Percentiles rank a stretch among this genome's conserved stretches.
Conservation (phyloP, 257 asterid species). For the Fraxinus anomala region DNA sequence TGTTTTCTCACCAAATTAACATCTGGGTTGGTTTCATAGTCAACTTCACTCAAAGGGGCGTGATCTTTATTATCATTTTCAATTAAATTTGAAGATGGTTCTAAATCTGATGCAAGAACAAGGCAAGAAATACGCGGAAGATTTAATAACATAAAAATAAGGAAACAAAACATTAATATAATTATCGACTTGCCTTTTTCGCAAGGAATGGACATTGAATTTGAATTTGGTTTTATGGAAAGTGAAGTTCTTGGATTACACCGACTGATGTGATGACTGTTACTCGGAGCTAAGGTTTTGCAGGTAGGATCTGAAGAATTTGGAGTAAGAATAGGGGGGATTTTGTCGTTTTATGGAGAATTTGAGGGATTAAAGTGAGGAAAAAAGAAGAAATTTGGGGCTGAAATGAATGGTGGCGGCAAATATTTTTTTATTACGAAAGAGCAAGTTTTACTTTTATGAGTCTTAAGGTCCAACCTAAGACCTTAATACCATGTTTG, state of each 20-base stretch:
- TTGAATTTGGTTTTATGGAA: slow-evolving; percentile 16
- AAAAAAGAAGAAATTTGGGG: slow-evolving; percentile 17
- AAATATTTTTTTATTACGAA: slow-evolving; percentile 22
- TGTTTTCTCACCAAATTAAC: slow-evolving; percentile 44
- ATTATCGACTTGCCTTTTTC: slow-evolving; percentile 48
- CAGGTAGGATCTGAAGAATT: slow-evolving; percentile 46
- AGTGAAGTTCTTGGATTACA: not conserved
- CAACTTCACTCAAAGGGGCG: slow-evolving; percentile 25
- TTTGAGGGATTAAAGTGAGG: slow-evolving; percentile 5
- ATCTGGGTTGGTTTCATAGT: slow-evolving; percentile 22
- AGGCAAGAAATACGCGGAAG: slow-evolving; percentile 39
- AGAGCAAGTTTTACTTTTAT: not conserved
- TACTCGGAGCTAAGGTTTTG: slow-evolving; percentile 30
- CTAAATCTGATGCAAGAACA: slow-evolving; percentile 46
- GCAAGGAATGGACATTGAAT: slow-evolving; percentile 43
- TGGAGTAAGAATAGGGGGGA: slow-evolving; percentile 21
- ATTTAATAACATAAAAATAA: slow-evolving; percentile 31
- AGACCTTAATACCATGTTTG: slow-evolving; percentile 1
- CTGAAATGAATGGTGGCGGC: slow-evolving; percentile 40
- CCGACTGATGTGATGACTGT: slow-evolving; percentile 30
- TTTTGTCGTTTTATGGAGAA: slow-evolving; percentile 26
- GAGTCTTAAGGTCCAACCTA: not conserved
- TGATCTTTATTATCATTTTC: slow-evolving; percentile 24
- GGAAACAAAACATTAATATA: slow-evolving; percentile 27
- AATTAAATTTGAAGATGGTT: slow-evolving; percentile 30